Evolutionary conservation across 345 rosid species (phyloP), one percentile per base, ranked within the genome.

Genomic region (Euphorbia peplus): DNA sequence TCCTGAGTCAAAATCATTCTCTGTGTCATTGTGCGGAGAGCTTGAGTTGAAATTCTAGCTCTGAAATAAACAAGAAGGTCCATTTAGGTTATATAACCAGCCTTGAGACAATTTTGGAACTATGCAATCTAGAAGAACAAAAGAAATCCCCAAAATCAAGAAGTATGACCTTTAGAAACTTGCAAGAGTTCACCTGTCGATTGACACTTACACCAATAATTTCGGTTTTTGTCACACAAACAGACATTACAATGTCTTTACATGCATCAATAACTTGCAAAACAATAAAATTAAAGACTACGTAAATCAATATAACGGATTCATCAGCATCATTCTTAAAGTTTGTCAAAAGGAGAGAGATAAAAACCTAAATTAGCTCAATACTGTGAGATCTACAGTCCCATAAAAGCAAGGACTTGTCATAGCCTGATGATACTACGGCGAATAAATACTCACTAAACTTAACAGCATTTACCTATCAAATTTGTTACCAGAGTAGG

Each of bases 1-100:
- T n/a, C n/a, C n/a, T n/a, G n/a, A n/a, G n/a, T n/a, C 99, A 92
- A 83, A 72, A 90, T 83, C 98, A 92, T 90, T 80, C 98, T 85
- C 67, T 92, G 98, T 37, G 98, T 92, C 98, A 92, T 89, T 56
- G 83, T 79, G 50, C 87, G 92, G 64, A 95, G 87, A 48, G 92
- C 82, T 79, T 90, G n/a, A n/a, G n/a, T n/a, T n/a, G n/a, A n/a
- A n/a, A n/a, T n/a, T n/a, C n/a, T n/a, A n/a, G n/a, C n/a, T n/a
- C n/a, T n/a, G n/a, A n/a, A n/a, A n/a, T n/a, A n/a, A n/a, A n/a
- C n/a, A n/a, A n/a, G n/a, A n/a, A n/a, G n/a, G n/a, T n/a, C n/a
- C n/a, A n/a, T n/a, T n/a, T n/a, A n/a, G n/a, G n/a, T n/a, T n/a
- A n/a, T n/a, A n/a, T n/a, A n/a, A n/a, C n/a, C n/a, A n/a, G n/a